Conservation (phyloP, 345 rosid species). For the Arabidopsis thaliana region DNA sequence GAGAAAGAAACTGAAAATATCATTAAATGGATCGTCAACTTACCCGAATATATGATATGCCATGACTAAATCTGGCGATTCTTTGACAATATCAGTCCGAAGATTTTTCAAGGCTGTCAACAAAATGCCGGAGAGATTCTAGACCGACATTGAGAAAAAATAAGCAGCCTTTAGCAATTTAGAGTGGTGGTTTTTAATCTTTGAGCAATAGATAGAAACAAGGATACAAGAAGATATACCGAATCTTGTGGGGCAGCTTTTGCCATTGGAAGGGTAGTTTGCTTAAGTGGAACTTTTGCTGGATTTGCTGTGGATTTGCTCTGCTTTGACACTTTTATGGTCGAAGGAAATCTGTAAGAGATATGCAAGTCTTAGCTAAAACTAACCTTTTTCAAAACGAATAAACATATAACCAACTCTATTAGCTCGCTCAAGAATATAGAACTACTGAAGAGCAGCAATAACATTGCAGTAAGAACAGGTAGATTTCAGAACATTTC, state of each 20-base stretch:
- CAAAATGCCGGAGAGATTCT: conserved; percentile 67
- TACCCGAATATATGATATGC: conserved; percentile 91
- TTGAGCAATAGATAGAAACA: conserved; percentile 24
- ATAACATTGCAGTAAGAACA: conserved; percentile 10
- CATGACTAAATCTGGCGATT: conserved; percentile 70
- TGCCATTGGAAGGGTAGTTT: conserved; percentile 47
- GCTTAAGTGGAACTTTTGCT: conserved; percentile 62
- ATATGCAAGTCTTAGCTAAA: conserved; percentile 6
- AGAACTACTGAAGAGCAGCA: not conserved
- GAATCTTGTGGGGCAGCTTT: conserved; percentile 54
- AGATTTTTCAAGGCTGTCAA: conserved; percentile 66
- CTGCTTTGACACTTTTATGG: conserved; percentile 47
- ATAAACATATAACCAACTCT: not conserved
- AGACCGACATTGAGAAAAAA: conserved; percentile 20
- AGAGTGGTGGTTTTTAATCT: not conserved
- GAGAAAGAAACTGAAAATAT: not conserved
- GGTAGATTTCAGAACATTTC: not conserved
- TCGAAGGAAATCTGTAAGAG: conserved; percentile 62
- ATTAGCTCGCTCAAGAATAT: not conserved
- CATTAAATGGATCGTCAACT: conserved; percentile 15
- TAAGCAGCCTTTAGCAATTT: conserved; percentile 1
- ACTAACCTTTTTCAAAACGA: conserved; percentile 3
- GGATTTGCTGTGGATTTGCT: conserved; percentile 57
- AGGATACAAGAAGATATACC: conserved; percentile 48
- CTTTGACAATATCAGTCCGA: conserved; percentile 69